Evolutionary conservation across 371 early-diverging fungal genomes (phyloP).

Genomic region (Apophysomyces elegans): DNA sequence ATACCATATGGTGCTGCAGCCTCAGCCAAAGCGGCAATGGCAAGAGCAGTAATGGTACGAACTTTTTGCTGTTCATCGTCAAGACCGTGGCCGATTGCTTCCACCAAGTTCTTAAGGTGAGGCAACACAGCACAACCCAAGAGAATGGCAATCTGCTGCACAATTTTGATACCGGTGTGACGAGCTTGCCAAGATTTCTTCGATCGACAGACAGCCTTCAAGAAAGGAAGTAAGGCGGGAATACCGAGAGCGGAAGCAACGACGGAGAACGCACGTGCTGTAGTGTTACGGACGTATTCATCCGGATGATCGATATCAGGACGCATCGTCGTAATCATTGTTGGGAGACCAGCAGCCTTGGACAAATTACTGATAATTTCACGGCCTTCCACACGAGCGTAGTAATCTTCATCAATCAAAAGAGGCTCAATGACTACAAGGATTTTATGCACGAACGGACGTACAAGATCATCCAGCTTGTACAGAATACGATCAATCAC

Average conservation of each 20-base stretch:
- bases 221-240: slow-evolving; percentile 92
- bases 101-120: slow-evolving; percentile 91
- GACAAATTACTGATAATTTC: slow-evolving; percentile 96
- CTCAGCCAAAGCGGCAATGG: slow-evolving; percentile 95
- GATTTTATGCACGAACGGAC: slow-evolving; percentile 97
- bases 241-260: slow-evolving; percentile 98
- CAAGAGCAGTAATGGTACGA: slow-evolving; percentile 92
- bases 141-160: slow-evolving; percentile 95
- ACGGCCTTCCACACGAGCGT: slow-evolving; percentile 96
- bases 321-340: slow-evolving; percentile 98
- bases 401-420: slow-evolving; percentile 97
- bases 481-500: slow-evolving; percentile 96
- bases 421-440: slow-evolving; percentile 97
- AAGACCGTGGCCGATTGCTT: slow-evolving; percentile 88
- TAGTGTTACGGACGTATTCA: slow-evolving; percentile 98
- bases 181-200: slow-evolving; percentile 98
- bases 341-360: slow-evolving; percentile 97
- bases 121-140: slow-evolving; percentile 95
- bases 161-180: slow-evolving; percentile 97
- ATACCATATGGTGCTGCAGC: slow-evolving; percentile 98
- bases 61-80: slow-evolving; percentile 97
- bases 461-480: slow-evolving; percentile 94
- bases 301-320: slow-evolving; percentile 98
- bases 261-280: slow-evolving; percentile 96
- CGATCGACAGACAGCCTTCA: slow-evolving; percentile 94